A percentile compares a stretch with the other conserved stretches of the same genome.
Evolutionary conservation across 2,329 filamentous ascomycete species (phyloP).

Genomic region (Amauroascus verrucosus): DNA sequence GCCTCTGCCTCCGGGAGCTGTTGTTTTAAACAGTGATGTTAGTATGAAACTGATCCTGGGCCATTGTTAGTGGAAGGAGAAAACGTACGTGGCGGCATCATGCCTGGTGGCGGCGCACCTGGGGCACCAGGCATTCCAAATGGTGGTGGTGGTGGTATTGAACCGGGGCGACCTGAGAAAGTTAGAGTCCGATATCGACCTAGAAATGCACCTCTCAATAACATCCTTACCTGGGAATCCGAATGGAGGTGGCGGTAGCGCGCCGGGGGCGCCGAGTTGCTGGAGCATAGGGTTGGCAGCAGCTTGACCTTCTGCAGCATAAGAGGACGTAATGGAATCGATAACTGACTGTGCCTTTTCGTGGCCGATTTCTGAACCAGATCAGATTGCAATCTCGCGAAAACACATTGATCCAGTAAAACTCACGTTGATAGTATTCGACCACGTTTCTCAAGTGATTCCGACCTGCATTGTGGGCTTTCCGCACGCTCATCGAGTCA

Average conservation of each 20-base stretch:
- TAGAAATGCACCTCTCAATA: not conserved
- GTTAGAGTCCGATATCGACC: conserved; percentile 1
- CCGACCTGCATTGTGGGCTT: conserved; percentile 91
- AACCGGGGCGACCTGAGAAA: conserved; percentile 28
- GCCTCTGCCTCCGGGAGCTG: conserved; percentile 47
- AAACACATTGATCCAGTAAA: conserved; percentile 8
- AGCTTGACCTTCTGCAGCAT: conserved; percentile 85
- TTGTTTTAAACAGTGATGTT: conserved; percentile 16
- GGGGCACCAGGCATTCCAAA: conserved; percentile 44
- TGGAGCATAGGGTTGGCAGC: conserved; percentile 77
- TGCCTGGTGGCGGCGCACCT: conserved; percentile 29
- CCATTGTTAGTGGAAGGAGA: not conserved
- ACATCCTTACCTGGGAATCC: conserved; percentile 50
- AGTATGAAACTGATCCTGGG: not conserved
- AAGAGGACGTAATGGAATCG: conserved; percentile 92
- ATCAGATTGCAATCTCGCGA: conserved; percentile 5
- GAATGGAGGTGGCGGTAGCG: conserved; percentile 45
- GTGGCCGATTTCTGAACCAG: conserved; percentile 72
- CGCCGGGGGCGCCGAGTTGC: conserved; percentile 21
- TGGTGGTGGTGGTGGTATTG: conserved; percentile 48
- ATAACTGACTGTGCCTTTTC: conserved; percentile 98
- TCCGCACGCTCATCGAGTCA: conserved; percentile 98
- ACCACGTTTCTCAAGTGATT: conserved; percentile 97
- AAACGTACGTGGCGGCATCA: conserved; percentile 46
- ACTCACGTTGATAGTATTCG: conserved; percentile 87